Conservation (phyloP, 768 basidiomycete species). For the Myochromella boudieri region DNA sequence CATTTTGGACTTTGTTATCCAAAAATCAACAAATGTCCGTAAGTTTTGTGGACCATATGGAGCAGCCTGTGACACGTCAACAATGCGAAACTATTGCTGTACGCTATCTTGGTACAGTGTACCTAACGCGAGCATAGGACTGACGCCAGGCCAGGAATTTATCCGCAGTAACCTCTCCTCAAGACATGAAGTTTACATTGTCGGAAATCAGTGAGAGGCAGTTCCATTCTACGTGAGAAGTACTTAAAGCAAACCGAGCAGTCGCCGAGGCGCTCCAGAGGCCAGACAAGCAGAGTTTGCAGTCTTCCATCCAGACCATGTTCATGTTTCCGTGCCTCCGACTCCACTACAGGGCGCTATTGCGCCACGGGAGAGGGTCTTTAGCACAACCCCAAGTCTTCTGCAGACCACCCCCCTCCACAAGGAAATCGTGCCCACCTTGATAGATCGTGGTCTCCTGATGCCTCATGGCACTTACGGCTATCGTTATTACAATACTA, state of each 20-base stretch:
- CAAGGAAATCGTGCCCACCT: conserved; percentile 37
- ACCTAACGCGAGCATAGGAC: background rate
- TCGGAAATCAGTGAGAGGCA: conserved; percentile 55
- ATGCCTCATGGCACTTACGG: conserved; percentile 33
- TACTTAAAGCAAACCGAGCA: conserved; percentile 18
- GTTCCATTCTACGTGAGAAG: background rate
- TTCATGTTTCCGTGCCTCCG: conserved; percentile 39
- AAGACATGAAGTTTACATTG: conserved; percentile 49
- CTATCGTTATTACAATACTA: conserved; percentile 47
- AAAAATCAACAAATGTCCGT: conserved; percentile 35
- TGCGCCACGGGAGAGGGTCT: no score
- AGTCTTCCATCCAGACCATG: conserved; percentile 44
- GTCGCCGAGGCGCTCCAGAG: conserved; percentile 45
- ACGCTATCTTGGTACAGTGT: conserved; percentile 19
- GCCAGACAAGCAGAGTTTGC: conserved; percentile 41
- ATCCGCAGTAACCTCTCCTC: conserved; percentile 44
- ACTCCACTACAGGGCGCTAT: conserved; percentile 15
- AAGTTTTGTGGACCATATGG: conserved; percentile 40
- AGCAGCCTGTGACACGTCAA: conserved; percentile 31
- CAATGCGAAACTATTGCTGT: conserved; percentile 50
- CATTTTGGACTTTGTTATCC: conserved; percentile 38
- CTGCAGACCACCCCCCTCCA: conserved; percentile 18
- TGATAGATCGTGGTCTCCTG: conserved; percentile 46
- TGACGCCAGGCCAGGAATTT: conserved; percentile 38
- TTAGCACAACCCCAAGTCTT: no score